Evolutionary conservation across 768 basidiomycete species (phyloP).

Genomic region (Jaapia argillacea): DNA sequence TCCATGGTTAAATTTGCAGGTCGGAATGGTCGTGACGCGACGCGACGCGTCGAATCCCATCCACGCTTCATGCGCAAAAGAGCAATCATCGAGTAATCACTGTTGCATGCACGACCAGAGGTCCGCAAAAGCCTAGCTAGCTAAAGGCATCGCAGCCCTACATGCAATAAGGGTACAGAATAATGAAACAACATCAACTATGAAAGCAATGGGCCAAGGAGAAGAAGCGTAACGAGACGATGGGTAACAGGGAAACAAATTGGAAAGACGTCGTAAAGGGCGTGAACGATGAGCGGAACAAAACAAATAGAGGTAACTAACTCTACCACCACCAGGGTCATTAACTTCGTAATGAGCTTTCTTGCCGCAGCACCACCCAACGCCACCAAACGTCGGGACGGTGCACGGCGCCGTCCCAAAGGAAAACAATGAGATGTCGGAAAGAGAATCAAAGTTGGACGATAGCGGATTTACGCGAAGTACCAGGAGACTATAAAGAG

Average conservation of each 20-base stretch:
- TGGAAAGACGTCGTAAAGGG: conserved; percentile 1
- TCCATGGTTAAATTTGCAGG: conserved; percentile 2
- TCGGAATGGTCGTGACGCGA: not conserved
- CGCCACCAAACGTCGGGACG: conserved; percentile 8
- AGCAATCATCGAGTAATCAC: not conserved
- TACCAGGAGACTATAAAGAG: conserved; percentile 6
- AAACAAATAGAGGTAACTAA: conserved; percentile 8
- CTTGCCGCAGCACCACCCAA: conserved; percentile 13
- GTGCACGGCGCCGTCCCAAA: conserved; percentile 8
- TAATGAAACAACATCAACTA: too few species aligned
- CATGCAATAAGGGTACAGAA: conserved; percentile 1
- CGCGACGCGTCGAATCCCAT: conserved; percentile 1
- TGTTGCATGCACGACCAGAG: conserved; percentile 1
- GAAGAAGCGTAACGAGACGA: conserved; percentile 7
- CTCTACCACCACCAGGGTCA: conserved; percentile 34
- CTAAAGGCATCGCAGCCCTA: conserved; percentile 2
- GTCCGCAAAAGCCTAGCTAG: conserved; percentile 2
- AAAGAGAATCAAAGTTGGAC: conserved; percentile 6
- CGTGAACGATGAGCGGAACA: not conserved
- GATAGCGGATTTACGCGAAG: conserved; percentile 4
- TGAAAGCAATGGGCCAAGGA: not conserved
- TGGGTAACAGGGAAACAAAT: too few species aligned
- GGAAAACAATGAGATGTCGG: conserved; percentile 7
- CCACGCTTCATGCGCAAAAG: not conserved
- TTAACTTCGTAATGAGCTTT: conserved; percentile 21